Base-by-base conservation (phyloP, 768 basidiomycete species). In the Strobilomyces confusus region DNA sequence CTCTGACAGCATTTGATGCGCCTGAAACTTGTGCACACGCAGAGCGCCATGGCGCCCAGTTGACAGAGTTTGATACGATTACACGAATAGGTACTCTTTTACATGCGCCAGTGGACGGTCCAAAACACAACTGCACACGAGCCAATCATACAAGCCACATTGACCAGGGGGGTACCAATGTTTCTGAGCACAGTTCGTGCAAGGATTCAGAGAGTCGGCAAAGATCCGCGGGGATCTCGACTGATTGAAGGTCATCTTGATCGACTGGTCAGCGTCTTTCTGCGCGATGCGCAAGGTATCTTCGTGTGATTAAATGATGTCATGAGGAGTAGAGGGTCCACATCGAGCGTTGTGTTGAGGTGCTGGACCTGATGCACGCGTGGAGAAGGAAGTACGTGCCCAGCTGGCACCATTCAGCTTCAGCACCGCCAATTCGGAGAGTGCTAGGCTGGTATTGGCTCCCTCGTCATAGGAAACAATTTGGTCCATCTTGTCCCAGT, bases 1-100 rank as follows among this genome's bases (percentile, higher is more conserved):
- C 90, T 58, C 88, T 84, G 51, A 56, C 33, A 54, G 49, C 45
- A 36, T 37, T 43, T 25, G 32, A 44, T 26, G 25, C 34, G 29
- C 59, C 55, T 19, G 44, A 44, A 37, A 32, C 45, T 48, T 20
- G 44, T 26, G 57, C 48, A 38, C 29, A 51, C 49, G n/a, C 20
- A 44, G 41, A 41, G 25, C 20, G 17, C 49, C 41, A 50, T 86
- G 58, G 93, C 95, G 68, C 94, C 94, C 67, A 72, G 72, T 97
- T 97, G 73, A 97, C 95, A 44, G 93, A 93, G 80, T 98, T 98
- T 72, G 94, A n/a, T n/a, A n/a, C n/a, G n/a, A n/a, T n/a, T 95
- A 49, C n/a, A 94, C 91, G 68, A 97, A 98, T 62, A 97, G 82
- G 74, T 95, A 98, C 74, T 98, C 92, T 71, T 95, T 97, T 72